Evolutionary conservation across 1,139 yeast species (phyloP).

Genomic region (Suhomyces bokatorum): DNA sequence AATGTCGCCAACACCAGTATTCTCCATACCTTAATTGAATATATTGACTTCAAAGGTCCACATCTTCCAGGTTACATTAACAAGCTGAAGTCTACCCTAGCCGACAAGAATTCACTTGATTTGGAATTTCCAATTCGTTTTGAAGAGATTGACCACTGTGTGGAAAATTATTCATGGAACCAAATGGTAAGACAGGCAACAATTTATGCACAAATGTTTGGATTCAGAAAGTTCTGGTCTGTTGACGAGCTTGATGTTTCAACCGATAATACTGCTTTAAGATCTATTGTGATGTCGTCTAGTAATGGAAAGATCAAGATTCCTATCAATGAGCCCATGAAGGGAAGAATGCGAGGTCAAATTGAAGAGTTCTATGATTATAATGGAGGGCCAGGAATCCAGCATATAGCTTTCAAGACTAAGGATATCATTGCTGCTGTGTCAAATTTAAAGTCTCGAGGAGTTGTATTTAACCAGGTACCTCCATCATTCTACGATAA

Average conservation of each 20-base stretch:
- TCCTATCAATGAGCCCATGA: conserved; percentile 84
- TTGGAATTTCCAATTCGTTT: conserved; percentile 31
- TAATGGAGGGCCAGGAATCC: conserved; percentile 79
- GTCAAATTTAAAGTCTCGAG: conserved; percentile 52
- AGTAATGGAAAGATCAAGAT: conserved; percentile 65
- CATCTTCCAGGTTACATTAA: conserved; percentile 59
- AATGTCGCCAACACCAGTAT: conserved; percentile 61
- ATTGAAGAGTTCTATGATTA: conserved; percentile 79
- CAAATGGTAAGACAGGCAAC: conserved; percentile 59
- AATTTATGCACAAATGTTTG: conserved; percentile 61
- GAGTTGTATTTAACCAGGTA: conserved; percentile 68
- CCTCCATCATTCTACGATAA: conserved; percentile 56
- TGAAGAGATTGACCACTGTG: conserved; percentile 68
- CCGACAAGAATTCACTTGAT: conserved; percentile 24
- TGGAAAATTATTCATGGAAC: conserved; percentile 74
- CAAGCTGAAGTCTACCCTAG: neutral
- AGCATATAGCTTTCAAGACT: conserved; percentile 74
- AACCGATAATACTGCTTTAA: conserved; percentile 67
- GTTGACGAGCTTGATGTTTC: conserved; percentile 75
- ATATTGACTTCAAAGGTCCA: conserved; percentile 42
- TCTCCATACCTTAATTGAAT: conserved; percentile 65
- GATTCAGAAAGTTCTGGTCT: conserved; percentile 80
- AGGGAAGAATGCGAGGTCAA: conserved; percentile 65
- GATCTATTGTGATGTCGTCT: conserved; percentile 76
- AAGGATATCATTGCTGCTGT: conserved; percentile 60